Conservation (phyloP, 495 filamentous ascomycete genomes). For the Hyaloscypha variabilis region DNA sequence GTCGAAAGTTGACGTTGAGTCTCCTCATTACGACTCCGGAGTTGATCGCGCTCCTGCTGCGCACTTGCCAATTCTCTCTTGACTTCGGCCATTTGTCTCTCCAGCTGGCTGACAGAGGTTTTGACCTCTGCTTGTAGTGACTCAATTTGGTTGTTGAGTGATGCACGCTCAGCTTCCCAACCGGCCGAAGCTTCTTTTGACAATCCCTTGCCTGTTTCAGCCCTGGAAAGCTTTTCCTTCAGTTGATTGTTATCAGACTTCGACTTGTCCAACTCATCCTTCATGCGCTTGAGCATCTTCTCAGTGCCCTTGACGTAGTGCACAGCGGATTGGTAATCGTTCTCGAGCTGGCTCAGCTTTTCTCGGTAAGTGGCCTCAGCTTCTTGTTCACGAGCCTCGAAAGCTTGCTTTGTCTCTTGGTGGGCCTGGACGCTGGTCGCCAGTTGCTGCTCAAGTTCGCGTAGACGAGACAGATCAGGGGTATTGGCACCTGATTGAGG, state of each 20-base stretch:
- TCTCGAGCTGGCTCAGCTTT: constrained; percentile 89
- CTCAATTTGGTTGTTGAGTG: constrained; percentile 67
- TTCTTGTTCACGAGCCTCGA: constrained; percentile 79
- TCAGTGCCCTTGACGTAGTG: constrained; percentile 99
- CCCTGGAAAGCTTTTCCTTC: constrained; percentile 74
- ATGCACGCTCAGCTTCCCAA: constrained; percentile 78
- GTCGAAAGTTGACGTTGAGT: constrained; percentile 59
- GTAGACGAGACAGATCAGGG: constrained; percentile 79
- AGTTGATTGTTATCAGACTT: constrained; percentile 83
- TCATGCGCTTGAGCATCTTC: constrained; percentile 98
- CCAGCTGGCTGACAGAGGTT: constrained; percentile 64
- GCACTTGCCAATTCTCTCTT: constrained; percentile 65
- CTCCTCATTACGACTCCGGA: constrained; percentile 57
- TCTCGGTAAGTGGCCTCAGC: constrained; percentile 84
- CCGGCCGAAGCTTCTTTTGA: constrained; percentile 46
- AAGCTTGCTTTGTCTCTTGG: constrained; percentile 75
- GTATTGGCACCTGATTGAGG: constrained; percentile 75
- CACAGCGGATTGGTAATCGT: constrained; percentile 98
- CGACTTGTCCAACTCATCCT: constrained; percentile 88
- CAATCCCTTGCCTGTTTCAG: constrained; percentile 48
- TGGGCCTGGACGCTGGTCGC: constrained; percentile 76
- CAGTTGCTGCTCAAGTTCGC: constrained; percentile 90
- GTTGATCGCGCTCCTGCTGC: constrained; percentile 68
- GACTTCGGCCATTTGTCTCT: constrained; percentile 68
- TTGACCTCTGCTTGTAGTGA: constrained; percentile 68